Conservation (phyloP, 1,284 basidiomycete genomes). For the Trametes sp. region DNA sequence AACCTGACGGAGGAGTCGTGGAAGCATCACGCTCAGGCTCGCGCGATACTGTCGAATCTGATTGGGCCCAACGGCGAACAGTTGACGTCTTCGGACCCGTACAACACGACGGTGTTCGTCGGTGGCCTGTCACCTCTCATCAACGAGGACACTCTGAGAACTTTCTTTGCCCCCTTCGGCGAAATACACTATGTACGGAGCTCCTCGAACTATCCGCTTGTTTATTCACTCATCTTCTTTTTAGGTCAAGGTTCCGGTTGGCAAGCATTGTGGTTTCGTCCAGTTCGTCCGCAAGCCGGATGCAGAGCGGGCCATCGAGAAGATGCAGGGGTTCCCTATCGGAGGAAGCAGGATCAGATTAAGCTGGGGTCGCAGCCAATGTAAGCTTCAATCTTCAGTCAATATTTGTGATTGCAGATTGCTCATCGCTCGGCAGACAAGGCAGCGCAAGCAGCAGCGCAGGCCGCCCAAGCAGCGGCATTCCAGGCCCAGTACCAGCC, state of each 20-base stretch:
- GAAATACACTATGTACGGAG: constrained; percentile 85
- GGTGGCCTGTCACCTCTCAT: constrained; percentile 88
- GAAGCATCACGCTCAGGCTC: constrained; percentile 83
- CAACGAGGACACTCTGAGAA: constrained; percentile 86
- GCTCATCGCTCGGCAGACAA: constrained; percentile 60
- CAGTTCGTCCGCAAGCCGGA: constrained; percentile 93
- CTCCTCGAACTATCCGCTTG: constrained; percentile 9
- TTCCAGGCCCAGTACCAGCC: constrained; percentile 59
- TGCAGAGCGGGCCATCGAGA: constrained; percentile 91
- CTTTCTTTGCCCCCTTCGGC: constrained; percentile 90
- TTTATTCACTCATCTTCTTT: constrained; percentile 15
- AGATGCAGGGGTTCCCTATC: constrained; percentile 96
- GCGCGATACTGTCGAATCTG: constrained; percentile 78
- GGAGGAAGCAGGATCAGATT: constrained; percentile 90
- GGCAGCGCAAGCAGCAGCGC: constrained; percentile 86
- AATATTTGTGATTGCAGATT: not conserved
- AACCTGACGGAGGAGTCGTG: constrained; percentile 76
- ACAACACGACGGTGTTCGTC: constrained; percentile 93
- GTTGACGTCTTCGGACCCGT: constrained; percentile 85
- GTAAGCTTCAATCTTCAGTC: constrained; percentile 52
- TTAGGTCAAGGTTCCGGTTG: constrained; percentile 93
- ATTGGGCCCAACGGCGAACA: constrained; percentile 87
- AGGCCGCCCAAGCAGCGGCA: constrained; percentile 78
- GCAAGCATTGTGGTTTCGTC: constrained; percentile 96
- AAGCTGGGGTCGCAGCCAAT: constrained; percentile 93